phyloP scores from a whole-genome alignment of 805 yeast species.

The Middelhovenomyces tepae region DNA sequence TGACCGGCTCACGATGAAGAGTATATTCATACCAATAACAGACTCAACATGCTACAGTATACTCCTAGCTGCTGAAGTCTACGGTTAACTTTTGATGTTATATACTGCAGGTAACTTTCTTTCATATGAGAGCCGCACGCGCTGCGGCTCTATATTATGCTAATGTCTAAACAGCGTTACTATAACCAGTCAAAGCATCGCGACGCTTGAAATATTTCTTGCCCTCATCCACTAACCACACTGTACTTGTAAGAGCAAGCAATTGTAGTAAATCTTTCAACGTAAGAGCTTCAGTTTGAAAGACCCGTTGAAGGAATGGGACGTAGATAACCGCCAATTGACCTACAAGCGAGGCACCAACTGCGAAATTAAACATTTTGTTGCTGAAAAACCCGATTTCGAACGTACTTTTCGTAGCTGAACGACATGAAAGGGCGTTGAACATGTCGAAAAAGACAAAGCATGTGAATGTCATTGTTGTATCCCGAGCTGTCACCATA shows the following conservation, averaged over 20 bases:
- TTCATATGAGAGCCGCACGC: no score
- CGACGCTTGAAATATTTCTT: conserved; percentile 44
- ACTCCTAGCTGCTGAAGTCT: no score
- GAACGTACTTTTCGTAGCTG: conserved; percentile 72
- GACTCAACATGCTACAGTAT: no score
- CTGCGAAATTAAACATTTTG: conserved; percentile 89
- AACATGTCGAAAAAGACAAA: conserved; percentile 95
- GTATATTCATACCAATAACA: no score
- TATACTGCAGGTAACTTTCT: no score
- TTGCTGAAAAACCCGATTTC: conserved; percentile 71
- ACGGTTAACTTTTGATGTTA: no score
- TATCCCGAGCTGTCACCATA: conserved; percentile 83
- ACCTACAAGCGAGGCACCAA: conserved; percentile 77
- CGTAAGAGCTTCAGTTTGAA: conserved; percentile 87
- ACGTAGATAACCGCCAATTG: conserved; percentile 89
- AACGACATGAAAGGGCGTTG: conserved; percentile 91
- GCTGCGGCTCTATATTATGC: no score
- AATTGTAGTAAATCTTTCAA: conserved; percentile 62
- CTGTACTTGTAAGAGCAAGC: conserved; percentile 59
- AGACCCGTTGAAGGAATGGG: conserved; percentile 84
- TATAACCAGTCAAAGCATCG: conserved; percentile 17
- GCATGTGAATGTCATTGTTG: conserved; percentile 98
- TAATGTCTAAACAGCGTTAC: conserved; percentile 16
- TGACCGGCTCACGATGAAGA: no score
- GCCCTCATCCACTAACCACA: conserved; percentile 76